phyloP scores from a whole-genome alignment of 148 eudicot genomes.

The Nyssa sinensis region DNA sequence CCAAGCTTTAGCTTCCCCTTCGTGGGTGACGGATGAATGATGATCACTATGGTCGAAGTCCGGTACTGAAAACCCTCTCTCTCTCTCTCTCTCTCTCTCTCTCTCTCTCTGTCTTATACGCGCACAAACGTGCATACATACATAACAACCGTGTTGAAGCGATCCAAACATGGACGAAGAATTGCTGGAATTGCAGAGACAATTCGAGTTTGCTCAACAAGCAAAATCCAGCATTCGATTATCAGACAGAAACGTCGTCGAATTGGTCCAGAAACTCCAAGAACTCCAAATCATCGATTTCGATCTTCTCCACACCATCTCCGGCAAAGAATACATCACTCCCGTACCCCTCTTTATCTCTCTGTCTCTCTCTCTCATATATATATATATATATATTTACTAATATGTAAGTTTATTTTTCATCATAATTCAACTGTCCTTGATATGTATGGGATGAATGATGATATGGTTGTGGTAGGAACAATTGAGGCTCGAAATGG shows the following conservation, averaged over 20 bases:
- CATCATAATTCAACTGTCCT: background rate
- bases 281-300: slow-evolving; percentile 85
- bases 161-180: slow-evolving; percentile 71
- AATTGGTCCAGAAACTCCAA: slow-evolving; percentile 92
- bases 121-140: background rate
- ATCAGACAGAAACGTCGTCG: slow-evolving; percentile 95
- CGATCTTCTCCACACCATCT: slow-evolving; percentile 89
- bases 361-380: background rate
- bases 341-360: slow-evolving; percentile 38
- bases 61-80: background rate
- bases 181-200: slow-evolving; percentile 77
- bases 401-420: background rate
- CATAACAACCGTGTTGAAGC: background rate
- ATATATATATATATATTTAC: background rate
- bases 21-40: background rate
- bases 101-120: background rate
- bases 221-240: slow-evolving; percentile 93
- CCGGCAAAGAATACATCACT: slow-evolving; percentile 98
- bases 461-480: slow-evolving; percentile 41
- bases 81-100: background rate
- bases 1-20: background rate
- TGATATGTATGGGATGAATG: background rate
- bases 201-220: slow-evolving; percentile 87
- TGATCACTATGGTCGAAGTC: background rate
- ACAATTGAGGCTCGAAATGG: slow-evolving; percentile 80